These are phyloP conservation scores for Aspergillus felis DNA, from an alignment of 2,329 filamentous ascomycete genomes.

Conservation along the genomic window DNA sequence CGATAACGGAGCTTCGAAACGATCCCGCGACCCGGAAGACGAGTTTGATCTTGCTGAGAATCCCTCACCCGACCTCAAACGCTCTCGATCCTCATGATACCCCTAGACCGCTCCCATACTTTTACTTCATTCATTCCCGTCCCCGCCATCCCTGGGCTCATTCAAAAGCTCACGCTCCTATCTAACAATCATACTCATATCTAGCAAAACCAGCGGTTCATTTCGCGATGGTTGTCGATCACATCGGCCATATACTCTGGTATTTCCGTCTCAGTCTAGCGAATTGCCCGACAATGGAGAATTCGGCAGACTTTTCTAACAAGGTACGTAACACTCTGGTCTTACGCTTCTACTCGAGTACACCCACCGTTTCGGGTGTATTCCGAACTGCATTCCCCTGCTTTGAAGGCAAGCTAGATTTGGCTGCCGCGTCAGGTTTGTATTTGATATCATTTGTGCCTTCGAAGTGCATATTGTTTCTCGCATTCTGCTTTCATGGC, in stretches of 20 bases:
- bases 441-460: slow-evolving; percentile 6
- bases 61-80: slow-evolving; percentile 46
- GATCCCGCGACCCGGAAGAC: slow-evolving; percentile 34
- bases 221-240: slow-evolving; percentile 1
- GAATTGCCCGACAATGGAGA: not conserved
- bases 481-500: not conserved
- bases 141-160: slow-evolving; percentile 1
- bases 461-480: not conserved
- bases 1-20: slow-evolving; percentile 27
- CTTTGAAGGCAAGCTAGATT: not conserved
- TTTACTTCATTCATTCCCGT: slow-evolving; percentile 1
- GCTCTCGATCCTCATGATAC: slow-evolving; percentile 46
- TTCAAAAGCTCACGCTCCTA: not conserved
- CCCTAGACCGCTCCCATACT: not conserved
- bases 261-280: not conserved
- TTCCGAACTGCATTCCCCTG: not conserved
- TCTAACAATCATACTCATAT: not conserved
- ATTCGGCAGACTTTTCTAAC: not conserved
- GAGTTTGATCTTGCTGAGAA: slow-evolving; percentile 26
- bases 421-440: slow-evolving; percentile 15
- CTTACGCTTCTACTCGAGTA: not conserved
- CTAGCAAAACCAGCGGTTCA: not conserved
- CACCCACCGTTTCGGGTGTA: slow-evolving; percentile 5
- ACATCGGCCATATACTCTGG: not conserved
- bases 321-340: slow-evolving; percentile 17